These are phyloP conservation scores for Tripterygium wilfordii DNA, from an alignment of 177 flowering plant genomes.

Conservation along the genomic window DNA sequence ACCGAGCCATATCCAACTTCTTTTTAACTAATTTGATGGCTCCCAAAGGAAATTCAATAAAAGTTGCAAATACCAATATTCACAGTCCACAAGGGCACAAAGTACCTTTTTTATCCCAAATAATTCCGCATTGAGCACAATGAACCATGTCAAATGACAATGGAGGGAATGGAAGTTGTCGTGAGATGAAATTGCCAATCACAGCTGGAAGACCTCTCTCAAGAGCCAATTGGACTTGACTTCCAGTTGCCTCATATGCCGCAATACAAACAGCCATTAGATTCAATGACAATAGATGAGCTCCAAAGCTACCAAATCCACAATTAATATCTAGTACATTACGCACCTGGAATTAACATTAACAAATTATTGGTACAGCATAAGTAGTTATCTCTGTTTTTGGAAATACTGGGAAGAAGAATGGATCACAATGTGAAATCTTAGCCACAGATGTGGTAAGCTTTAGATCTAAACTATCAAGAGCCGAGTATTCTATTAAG, in stretches of 20 bases:
- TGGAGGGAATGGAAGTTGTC: slow-evolving; percentile 87
- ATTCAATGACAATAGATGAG: slow-evolving; percentile 76
- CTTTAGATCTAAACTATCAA: too few species aligned
- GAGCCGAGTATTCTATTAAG: too few species aligned
- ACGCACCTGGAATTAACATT: slow-evolving; percentile 49
- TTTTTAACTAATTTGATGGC: too few species aligned
- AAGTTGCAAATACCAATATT: too few species aligned
- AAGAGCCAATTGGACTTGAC: slow-evolving; percentile 93
- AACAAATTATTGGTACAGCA: neutral
- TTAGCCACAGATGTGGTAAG: neutral
- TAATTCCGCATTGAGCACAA: slow-evolving; percentile 89
- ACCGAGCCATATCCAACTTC: too few species aligned
- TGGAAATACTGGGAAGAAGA: too few species aligned
- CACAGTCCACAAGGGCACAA: too few species aligned
- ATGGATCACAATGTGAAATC: too few species aligned
- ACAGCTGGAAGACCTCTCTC: slow-evolving; percentile 99
- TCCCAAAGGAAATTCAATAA: too few species aligned
- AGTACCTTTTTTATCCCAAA: slow-evolving; percentile 88
- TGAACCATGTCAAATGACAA: slow-evolving; percentile 94
- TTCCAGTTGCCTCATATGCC: slow-evolving; percentile 89
- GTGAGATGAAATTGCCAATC: slow-evolving; percentile 72
- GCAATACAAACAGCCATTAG: slow-evolving; percentile 84
- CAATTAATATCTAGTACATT: slow-evolving; percentile 86
- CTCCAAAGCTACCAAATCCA: slow-evolving; percentile 98
- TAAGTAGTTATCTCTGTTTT: neutral